Percentiles rank a stretch among this genome's conserved stretches.
Conservation (phyloP, 2,329 filamentous ascomycete genomes). For the Penicillium brasilianum region DNA sequence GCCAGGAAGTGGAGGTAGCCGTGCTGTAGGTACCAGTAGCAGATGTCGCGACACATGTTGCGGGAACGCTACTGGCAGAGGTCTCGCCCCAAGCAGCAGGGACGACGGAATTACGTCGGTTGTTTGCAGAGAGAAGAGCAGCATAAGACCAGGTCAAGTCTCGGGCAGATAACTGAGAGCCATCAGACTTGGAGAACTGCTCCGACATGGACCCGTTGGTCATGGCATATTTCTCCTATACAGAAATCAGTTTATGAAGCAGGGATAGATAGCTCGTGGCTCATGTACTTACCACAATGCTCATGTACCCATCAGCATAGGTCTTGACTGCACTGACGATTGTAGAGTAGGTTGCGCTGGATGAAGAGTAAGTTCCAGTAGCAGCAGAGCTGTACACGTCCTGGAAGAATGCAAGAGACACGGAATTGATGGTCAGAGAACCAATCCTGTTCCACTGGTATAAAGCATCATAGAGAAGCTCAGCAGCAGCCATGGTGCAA, state of each 20-base stretch:
- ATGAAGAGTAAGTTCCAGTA: constrained; percentile 68
- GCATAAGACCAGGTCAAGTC: constrained; percentile 55
- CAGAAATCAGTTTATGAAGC: neutral
- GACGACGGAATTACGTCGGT: constrained; percentile 39
- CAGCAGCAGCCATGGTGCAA: constrained; percentile 75
- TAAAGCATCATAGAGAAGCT: constrained; percentile 77
- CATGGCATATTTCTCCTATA: constrained; percentile 34
- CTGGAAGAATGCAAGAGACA: constrained; percentile 73
- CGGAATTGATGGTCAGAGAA: constrained; percentile 66
- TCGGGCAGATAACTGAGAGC: constrained; percentile 43
- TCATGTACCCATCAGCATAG: constrained; percentile 65
- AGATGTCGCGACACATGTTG: constrained; percentile 37
- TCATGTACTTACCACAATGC: constrained; percentile 43
- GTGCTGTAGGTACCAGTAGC: constrained; percentile 42
- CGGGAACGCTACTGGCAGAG: constrained; percentile 39
- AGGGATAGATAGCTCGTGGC: neutral
- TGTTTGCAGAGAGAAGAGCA: constrained; percentile 45
- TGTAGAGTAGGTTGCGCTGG: constrained; percentile 57
- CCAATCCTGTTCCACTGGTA: constrained; percentile 70
- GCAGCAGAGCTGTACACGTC: constrained; percentile 64
- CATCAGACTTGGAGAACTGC: constrained; percentile 46
- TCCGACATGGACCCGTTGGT: constrained; percentile 46
- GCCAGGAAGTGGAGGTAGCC: constrained; percentile 42
- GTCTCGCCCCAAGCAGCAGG: constrained; percentile 43
- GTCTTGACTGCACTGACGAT: constrained; percentile 65